Base-by-base conservation (phyloP, 2,329 filamentous ascomycete species). In the Paraconiothyrium brasiliense region DNA sequence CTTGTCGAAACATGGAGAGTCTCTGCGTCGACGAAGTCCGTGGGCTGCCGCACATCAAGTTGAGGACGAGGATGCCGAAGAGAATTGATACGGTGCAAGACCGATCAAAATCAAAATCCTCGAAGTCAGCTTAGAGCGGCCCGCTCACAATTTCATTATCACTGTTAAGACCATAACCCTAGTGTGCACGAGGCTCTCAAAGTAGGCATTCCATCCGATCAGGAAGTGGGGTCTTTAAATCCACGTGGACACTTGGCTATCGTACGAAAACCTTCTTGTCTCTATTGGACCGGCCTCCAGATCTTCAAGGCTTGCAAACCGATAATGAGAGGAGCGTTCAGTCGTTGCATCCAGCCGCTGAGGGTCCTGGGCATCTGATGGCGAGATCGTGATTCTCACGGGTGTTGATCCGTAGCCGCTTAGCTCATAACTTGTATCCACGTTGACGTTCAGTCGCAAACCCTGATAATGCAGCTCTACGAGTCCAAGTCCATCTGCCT, bases 1-100 rank as follows among this genome's bases (percentile, higher is more conserved):
- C 1, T 59, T 80, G 27, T 71, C 72, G 37, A 71, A 62, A 39
- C 75, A 73, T 57, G 78, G 79, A 13, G 69, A 71, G 27, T 68
- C 70, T 9, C 59, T 81, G 47, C 70, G 79, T 35, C 70, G 69
- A 49, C 72, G 73, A 50, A 80, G 79, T 63, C 78, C 78, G 1
- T 81, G 78, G 73, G 78, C 79, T 9, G 71, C 68, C 47, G 71
- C 75, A 46, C 78, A 80, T 60, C 71, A 76, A 61, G 76, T 76
- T 30, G 75, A 78, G 50, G 67, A 71, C 59, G 72, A 72, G 14
- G 67, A 62, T 11, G 58, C 55, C 9, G 58, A 41, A 13, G 54
- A 59, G 4, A 43, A 16, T 14, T 49, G 35, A 49, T 22, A 10
- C 4, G 20, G 16, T 16, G 20, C 20, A 8, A 52, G 35, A n/a